Percentiles rank a stretch among this genome's conserved stretches.
phyloP scores from a whole-genome alignment of 2,329 filamentous ascomycete species.

The Colletotrichum orbiculare region DNA sequence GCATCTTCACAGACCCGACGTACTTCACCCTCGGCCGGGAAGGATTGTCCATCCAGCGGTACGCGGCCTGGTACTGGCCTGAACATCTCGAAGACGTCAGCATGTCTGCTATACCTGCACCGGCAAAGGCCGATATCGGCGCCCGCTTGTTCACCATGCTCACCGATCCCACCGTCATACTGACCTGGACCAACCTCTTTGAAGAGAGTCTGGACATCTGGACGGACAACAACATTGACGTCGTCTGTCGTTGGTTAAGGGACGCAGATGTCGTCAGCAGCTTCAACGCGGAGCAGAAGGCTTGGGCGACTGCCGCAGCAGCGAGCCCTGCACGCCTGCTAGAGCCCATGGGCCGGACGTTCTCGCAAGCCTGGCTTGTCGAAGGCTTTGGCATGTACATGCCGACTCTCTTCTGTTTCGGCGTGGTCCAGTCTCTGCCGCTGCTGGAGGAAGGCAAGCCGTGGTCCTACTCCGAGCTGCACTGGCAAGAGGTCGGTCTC shows the following conservation, averaged over 20 bases:
- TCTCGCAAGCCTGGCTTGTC: conserved; percentile 52
- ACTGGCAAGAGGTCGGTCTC: conserved; percentile 51
- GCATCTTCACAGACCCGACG: conserved; percentile 49
- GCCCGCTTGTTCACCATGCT: conserved; percentile 50
- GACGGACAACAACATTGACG: conserved; percentile 51
- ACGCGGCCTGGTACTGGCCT: conserved; percentile 59
- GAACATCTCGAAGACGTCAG: conserved; percentile 53
- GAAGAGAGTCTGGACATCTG: conserved; percentile 56
- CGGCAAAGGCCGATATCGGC: conserved; percentile 49
- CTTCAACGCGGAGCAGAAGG: conserved; percentile 43
- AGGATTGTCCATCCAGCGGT: conserved; percentile 41
- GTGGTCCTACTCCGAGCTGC: conserved; percentile 48
- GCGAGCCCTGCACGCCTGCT: conserved; percentile 46
- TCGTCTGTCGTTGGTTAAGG: conserved; percentile 49
- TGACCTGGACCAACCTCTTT: conserved; percentile 54
- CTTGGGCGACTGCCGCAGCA: conserved; percentile 45
- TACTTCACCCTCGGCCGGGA: conserved; percentile 37
- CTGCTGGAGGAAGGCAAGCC: conserved; percentile 51
- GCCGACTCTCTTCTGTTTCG: conserved; percentile 54
- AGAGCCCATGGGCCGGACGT: conserved; percentile 51
- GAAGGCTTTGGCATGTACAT: conserved; percentile 49
- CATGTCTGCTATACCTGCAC: conserved; percentile 39
- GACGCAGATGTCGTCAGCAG: conserved; percentile 46
- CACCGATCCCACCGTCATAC: conserved; percentile 48
- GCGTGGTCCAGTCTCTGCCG: conserved; percentile 55